Evolutionary conservation across 805 yeast genomes (phyloP).

Genomic region (Tetrapisispora fleetii): DNA sequence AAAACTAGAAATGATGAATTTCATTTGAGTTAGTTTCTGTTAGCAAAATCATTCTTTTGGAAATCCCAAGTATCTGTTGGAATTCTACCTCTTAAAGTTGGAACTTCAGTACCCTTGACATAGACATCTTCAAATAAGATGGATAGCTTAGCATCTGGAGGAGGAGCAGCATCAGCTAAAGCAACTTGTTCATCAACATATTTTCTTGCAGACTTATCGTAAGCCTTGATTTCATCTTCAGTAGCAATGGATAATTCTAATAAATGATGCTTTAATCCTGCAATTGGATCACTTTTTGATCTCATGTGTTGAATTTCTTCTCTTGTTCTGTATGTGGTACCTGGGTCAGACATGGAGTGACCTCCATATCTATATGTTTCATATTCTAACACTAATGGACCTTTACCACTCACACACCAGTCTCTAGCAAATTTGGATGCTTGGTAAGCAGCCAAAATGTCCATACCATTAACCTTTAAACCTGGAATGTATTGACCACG

Average conservation of each 20-base stretch:
- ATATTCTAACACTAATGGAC: slow-evolving; percentile 91
- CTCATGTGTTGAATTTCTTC: slow-evolving; percentile 99
- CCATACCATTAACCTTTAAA: slow-evolving; percentile 98
- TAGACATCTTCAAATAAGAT: slow-evolving; percentile 94
- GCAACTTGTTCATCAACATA: slow-evolving; percentile 91
- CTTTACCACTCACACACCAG: slow-evolving; percentile 88
- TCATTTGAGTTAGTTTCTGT: background rate
- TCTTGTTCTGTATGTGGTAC: slow-evolving; percentile 99
- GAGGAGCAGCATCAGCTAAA: slow-evolving; percentile 85
- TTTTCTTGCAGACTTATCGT: slow-evolving; percentile 93
- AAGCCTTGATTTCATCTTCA: slow-evolving; percentile 88
- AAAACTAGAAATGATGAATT: background rate
- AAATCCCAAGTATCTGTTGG: slow-evolving; percentile 92
- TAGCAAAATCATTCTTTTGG: slow-evolving; percentile 36
- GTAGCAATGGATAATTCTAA: slow-evolving; percentile 77
- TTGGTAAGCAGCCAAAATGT: slow-evolving; percentile 86
- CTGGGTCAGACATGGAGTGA: slow-evolving; percentile 99
- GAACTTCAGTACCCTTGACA: slow-evolving; percentile 87
- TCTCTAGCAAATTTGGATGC: slow-evolving; percentile 96
- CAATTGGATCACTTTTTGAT: slow-evolving; percentile 95
- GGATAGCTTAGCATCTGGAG: slow-evolving; percentile 93
- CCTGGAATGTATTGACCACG: slow-evolving; percentile 99
- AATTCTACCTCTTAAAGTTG: slow-evolving; percentile 91
- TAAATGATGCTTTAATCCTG: slow-evolving; percentile 83
- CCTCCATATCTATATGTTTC: slow-evolving; percentile 99